Base-by-base conservation (phyloP, 768 basidiomycete species). In the Dioszegia hungarica region DNA sequence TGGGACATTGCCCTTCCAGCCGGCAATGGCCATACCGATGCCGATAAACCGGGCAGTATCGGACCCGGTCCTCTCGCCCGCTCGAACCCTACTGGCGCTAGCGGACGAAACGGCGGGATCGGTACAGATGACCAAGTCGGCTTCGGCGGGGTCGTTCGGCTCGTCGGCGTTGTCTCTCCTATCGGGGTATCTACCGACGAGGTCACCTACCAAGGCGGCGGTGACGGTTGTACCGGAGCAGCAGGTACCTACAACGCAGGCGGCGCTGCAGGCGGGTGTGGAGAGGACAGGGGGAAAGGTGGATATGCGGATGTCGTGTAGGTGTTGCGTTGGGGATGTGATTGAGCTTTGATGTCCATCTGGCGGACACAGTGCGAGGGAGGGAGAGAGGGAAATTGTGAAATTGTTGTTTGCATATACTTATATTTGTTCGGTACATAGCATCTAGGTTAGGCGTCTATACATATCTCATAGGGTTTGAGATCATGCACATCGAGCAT, bases 321-420 rank as follows among this genome's bases (percentile, higher is more conserved):
- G 47, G 38, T 66, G 61, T 29, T 66, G 64, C 52, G 38, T 53
- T 4, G 64, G 64, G 12, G 59, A 59, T 43, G 59, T 66, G 11
- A 60, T 66, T 25, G 64, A 66, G 56, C 31, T 65, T n/a, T n/a
- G n/a, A n/a, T n/a, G n/a, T n/a, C n/a, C n/a, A n/a, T n/a, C n/a
- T n/a, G n/a, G n/a, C n/a, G n/a, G n/a, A n/a, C n/a, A n/a, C n/a
- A n/a, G n/a, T n/a, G n/a, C n/a, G n/a, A n/a, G n/a, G n/a, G n/a
- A n/a, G n/a, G n/a, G n/a, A n/a, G n/a, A n/a, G n/a, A n/a, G n/a
- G n/a, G n/a, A 5, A 59, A 43, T 19, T 19, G 12, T 43, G 19
- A 22, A 22, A 5, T 19, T 10, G 19, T 24, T 12, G 45, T 47
- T 14, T 33, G 31, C 14, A 6, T 33, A 33, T 33, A 33, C 6